Percentiles rank a stretch among this genome's conserved stretches.
Conservation (phyloP, 352 stramenopile genomes). For the Pythium rishiriense region DNA sequence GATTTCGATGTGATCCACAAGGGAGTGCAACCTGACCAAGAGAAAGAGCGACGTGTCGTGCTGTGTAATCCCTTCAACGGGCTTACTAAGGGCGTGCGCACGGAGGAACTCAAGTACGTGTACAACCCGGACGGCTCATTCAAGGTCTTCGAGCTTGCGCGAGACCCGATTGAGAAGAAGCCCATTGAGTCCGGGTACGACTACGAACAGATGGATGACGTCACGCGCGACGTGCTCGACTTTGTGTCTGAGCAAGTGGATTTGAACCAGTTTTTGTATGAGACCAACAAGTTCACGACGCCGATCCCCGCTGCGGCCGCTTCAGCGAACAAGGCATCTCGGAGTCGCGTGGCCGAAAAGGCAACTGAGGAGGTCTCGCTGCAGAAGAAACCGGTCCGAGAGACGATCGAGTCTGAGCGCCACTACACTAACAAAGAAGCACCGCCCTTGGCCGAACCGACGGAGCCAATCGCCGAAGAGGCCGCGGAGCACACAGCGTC, state of each 20-base stretch:
- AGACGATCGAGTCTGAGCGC: not conserved
- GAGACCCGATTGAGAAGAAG: slow-evolving; percentile 53
- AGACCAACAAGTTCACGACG: slow-evolving; percentile 60
- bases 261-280: slow-evolving; percentile 72
- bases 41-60: slow-evolving; percentile 45
- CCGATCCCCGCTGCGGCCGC: not conserved
- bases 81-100: slow-evolving; percentile 63
- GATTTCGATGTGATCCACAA: slow-evolving; percentile 17
- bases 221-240: slow-evolving; percentile 45
- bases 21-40: slow-evolving; percentile 10
- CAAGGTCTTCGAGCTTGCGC: slow-evolving; percentile 58
- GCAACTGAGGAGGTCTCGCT: not conserved
- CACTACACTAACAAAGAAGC: not conserved
- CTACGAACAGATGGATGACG: slow-evolving; percentile 55
- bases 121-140: slow-evolving; percentile 64
- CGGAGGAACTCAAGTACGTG: slow-evolving; percentile 72
- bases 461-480: not conserved
- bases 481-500: not conserved
- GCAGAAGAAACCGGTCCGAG: not conserved
- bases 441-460: not conserved
- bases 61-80: slow-evolving; percentile 76
- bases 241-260: slow-evolving; percentile 58
- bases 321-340: not conserved
- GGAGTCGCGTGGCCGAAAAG: not conserved
- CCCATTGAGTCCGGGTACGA: slow-evolving; percentile 62